phyloP scores from a whole-genome alignment of 2,329 filamentous ascomycete species.

The Cercospora sesami region DNA sequence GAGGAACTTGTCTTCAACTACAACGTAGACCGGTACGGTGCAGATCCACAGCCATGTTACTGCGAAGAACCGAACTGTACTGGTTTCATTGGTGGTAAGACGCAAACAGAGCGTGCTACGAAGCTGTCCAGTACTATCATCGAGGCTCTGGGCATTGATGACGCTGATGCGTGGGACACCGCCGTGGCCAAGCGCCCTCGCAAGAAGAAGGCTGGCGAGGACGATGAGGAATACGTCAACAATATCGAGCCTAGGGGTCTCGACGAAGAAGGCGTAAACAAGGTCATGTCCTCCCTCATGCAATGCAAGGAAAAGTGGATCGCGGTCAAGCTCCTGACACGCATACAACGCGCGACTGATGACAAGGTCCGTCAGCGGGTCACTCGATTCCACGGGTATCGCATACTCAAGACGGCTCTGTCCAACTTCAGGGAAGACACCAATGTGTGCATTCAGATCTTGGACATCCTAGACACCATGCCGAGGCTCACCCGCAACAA shows the following conservation, averaged over 20 bases:
- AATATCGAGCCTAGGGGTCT: constrained; percentile 77
- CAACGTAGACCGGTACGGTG: constrained; percentile 97
- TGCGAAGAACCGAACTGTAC: constrained; percentile 93
- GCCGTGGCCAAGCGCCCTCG: constrained; percentile 84
- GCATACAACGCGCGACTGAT: constrained; percentile 83
- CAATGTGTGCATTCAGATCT: constrained; percentile 84
- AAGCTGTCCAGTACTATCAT: constrained; percentile 87
- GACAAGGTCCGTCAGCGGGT: constrained; percentile 84
- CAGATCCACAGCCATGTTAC: constrained; percentile 94
- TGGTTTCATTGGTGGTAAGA: constrained; percentile 95
- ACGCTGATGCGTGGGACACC: constrained; percentile 88
- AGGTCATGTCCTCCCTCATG: constrained; percentile 94
- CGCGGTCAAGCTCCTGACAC: constrained; percentile 86
- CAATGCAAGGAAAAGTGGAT: constrained; percentile 99
- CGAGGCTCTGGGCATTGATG: constrained; percentile 92
- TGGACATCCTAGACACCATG: constrained; percentile 85
- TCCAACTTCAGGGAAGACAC: constrained; percentile 83
- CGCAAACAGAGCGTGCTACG: constrained; percentile 91
- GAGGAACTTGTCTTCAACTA: constrained; percentile 99
- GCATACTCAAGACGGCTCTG: constrained; percentile 85
- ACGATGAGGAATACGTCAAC: constrained; percentile 94
- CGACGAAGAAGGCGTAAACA: constrained; percentile 79
- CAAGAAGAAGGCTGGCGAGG: constrained; percentile 87
- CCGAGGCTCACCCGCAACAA: constrained; percentile 94
- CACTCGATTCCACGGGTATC: constrained; percentile 95